phyloP scores from a whole-genome alignment of 106 monocot genomes.

The Agapanthus africanus region DNA sequence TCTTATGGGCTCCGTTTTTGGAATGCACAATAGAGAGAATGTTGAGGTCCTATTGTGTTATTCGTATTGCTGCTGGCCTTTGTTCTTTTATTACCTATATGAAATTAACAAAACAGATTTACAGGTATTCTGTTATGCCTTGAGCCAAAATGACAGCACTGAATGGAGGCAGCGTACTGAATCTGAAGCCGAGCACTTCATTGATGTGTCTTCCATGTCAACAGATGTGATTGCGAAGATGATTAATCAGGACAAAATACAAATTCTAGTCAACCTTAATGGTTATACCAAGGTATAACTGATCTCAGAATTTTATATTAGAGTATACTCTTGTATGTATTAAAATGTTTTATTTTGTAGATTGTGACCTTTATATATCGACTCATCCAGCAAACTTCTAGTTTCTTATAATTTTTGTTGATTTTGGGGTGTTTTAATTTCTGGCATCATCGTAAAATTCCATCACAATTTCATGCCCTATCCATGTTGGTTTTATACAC shows the following conservation, averaged over 20 bases:
- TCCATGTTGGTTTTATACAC: slow-evolving; percentile 15
- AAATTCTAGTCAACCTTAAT: slow-evolving; percentile 89
- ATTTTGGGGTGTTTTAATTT: background rate
- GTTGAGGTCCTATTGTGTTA: slow-evolving; percentile 53
- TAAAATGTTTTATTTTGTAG: no score
- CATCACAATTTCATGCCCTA: background rate
- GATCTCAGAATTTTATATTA: background rate
- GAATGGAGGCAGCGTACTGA: slow-evolving; percentile 88
- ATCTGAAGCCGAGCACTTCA: slow-evolving; percentile 82
- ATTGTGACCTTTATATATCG: no score
- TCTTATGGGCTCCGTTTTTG: slow-evolving; percentile 97
- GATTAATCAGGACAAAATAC: slow-evolving; percentile 88
- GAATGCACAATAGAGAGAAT: slow-evolving; percentile 79
- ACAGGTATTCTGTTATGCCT: slow-evolving; percentile 94
- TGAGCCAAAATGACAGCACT: slow-evolving; percentile 89
- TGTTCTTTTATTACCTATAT: background rate
- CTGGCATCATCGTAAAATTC: background rate
- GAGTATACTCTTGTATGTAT: background rate
- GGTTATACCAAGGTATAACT: slow-evolving; percentile 89
- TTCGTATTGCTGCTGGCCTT: background rate
- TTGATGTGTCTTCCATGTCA: slow-evolving; percentile 81
- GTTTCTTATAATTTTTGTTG: background rate
- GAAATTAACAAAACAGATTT: background rate
- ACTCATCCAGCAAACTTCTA: background rate
- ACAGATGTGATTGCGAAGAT: slow-evolving; percentile 79